Conservation (phyloP, 345 rosid genomes). For the Cardiospermum halicacabum region DNA sequence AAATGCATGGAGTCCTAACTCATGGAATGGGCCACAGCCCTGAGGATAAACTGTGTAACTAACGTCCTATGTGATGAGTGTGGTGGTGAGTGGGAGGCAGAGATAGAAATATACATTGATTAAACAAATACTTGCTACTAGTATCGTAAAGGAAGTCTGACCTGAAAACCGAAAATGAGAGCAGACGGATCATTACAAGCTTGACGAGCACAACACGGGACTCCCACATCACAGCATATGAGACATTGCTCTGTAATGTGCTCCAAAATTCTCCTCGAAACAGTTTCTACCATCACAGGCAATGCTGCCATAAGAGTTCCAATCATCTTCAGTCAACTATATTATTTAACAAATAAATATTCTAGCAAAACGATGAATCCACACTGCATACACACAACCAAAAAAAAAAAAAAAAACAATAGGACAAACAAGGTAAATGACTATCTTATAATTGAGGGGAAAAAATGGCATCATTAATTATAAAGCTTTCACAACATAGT, state of each 20-base stretch:
- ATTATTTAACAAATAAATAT: constrained; percentile 6
- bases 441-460: not conserved
- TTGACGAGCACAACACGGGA: constrained; percentile 81
- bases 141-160: constrained; percentile 30
- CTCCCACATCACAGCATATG: constrained; percentile 89
- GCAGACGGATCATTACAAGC: constrained; percentile 88
- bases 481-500: not conserved
- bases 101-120: not conserved
- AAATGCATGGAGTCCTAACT: not conserved
- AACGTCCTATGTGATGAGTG: not conserved
- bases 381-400: not conserved
- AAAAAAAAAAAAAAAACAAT: not conserved
- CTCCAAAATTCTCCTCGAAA: constrained; percentile 68
- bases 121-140: too few species aligned
- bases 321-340: constrained; percentile 12
- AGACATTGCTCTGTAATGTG: constrained; percentile 89
- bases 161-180: constrained; percentile 96
- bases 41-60: not conserved
- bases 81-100: not conserved
- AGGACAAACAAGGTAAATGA: not conserved
- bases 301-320: constrained; percentile 50
- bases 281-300: constrained; percentile 76
- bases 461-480: not conserved
- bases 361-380: constrained; percentile 1
- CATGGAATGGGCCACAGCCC: constrained; percentile 1